These are phyloP conservation scores for Amoebophrya sp. DNA, from an alignment of 169 alveolate species.

Conservation along the genomic window DNA sequence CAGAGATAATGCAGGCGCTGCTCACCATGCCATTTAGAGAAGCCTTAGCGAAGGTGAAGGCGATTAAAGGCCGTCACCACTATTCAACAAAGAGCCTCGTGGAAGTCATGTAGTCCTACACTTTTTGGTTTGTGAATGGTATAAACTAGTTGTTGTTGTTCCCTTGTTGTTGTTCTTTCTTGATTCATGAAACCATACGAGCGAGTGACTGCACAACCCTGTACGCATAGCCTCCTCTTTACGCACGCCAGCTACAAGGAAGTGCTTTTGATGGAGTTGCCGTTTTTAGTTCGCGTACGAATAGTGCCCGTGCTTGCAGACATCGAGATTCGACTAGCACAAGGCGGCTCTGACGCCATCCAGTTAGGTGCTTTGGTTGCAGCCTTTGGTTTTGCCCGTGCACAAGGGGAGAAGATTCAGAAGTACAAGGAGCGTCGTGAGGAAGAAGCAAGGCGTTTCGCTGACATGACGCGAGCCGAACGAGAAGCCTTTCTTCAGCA, in stretches of 20 bases:
- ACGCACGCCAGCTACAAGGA: background rate
- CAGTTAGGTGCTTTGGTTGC: background rate
- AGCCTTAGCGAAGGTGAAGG: background rate
- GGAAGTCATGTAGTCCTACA: background rate
- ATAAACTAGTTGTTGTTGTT: no score
- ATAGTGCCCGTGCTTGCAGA: background rate
- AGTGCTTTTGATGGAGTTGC: background rate
- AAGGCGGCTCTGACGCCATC: background rate
- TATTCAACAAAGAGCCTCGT: background rate
- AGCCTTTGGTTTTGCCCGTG: background rate
- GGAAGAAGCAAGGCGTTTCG: no score
- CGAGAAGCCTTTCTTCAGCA: no score
- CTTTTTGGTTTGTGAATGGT: no score
- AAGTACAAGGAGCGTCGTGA: background rate
- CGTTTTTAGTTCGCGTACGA: background rate
- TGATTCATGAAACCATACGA: no score
- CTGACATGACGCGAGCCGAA: no score
- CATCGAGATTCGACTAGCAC: background rate
- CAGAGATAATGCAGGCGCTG: background rate
- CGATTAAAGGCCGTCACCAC: background rate
- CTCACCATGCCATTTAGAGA: background rate
- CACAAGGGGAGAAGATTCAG: background rate
- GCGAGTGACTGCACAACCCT: no score
- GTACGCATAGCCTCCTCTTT: no score
- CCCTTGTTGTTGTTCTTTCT: no score